A percentile compares a stretch with the other conserved stretches of the same genome.
These are phyloP conservation scores for Tephrocybe sp. DNA, from an alignment of 768 basidiomycete species.

Conservation along the genomic window DNA sequence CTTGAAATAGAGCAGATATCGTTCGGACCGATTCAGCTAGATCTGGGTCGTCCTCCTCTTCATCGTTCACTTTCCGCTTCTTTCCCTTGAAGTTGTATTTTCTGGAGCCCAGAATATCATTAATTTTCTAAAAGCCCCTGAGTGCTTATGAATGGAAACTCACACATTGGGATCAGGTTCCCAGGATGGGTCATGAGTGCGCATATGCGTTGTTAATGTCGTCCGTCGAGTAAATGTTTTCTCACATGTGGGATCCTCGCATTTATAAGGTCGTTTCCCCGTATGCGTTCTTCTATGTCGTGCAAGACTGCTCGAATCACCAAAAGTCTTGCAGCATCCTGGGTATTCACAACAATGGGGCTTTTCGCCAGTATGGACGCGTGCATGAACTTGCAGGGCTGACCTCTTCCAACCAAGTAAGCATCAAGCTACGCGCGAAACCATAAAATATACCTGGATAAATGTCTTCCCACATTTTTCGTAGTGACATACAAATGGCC, in stretches of 20 bases:
- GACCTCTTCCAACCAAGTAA: slow-evolving; percentile 57
- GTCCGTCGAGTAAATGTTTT: slow-evolving; percentile 88
- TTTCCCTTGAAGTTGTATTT: slow-evolving; percentile 81
- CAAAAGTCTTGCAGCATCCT: slow-evolving; percentile 83
- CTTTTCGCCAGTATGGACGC: slow-evolving; percentile 92
- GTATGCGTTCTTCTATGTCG: slow-evolving; percentile 89
- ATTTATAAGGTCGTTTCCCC: slow-evolving; percentile 83
- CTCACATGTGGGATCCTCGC: slow-evolving; percentile 77
- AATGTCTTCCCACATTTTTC: slow-evolving; percentile 84
- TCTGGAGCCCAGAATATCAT: slow-evolving; percentile 31
- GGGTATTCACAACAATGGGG: slow-evolving; percentile 91
- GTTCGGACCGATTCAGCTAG: slow-evolving; percentile 73
- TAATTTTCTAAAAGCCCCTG: not conserved
- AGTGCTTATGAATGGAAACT: slow-evolving; percentile 25
- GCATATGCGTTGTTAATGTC: slow-evolving; percentile 84
- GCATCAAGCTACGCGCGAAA: slow-evolving; percentile 2
- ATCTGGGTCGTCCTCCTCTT: slow-evolving; percentile 58
- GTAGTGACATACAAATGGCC: slow-evolving; percentile 76
- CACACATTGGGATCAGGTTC: slow-evolving; percentile 82
- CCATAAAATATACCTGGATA: slow-evolving; percentile 63
- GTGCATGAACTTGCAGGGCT: slow-evolving; percentile 82
- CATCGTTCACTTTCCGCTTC: slow-evolving; percentile 50
- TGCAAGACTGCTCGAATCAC: slow-evolving; percentile 89
- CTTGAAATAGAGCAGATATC: slow-evolving; percentile 67
- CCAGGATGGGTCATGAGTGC: slow-evolving; percentile 82